Base-by-base conservation (phyloP, 2,329 filamentous ascomycete genomes). In the Grosmannia clavigera region DNA sequence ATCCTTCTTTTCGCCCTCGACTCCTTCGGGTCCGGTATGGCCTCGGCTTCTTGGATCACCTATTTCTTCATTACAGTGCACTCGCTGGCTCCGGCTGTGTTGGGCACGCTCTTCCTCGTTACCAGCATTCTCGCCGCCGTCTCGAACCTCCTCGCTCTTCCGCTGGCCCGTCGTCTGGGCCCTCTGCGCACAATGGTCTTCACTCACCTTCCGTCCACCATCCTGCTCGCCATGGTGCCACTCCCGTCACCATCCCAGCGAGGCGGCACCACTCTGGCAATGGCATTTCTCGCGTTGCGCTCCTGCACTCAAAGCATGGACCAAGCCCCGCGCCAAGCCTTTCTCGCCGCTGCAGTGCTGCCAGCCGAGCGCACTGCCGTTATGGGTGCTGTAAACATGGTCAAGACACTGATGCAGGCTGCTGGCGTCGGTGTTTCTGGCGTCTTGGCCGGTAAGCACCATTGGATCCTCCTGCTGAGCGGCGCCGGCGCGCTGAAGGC, bases 231-330 rank as follows among this genome's bases (percentile, higher is more conserved):
- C 16, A 70, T 89, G 25, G 81, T 90, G 27, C 66, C 67, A 2
- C 25, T 67, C 2, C 58, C 61, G 7, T 55, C 57, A 40, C 31
- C n/a, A 58, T 61, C 3, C 33, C 22, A 14, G 33, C 48, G 22
- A 10, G 35, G 25, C 11, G 61, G 62, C 57, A 61, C 62, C 27
- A 53, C 46, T 12, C 51, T 63, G 35, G 60, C 61, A 53, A 59
- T 88, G 54, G 69, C 76, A 0, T 81, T 90, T 60, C 74, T 89
- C 12, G 70, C 86, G 19, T 73, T 86, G 12, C 80, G 87, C 9
- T 77, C 85, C 0, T 82, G 80, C 62, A 79, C 81, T 0, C 79
- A 82, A 60, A 83, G 76, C 56, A 90, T 90, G 86, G 87, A 90
- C 65, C 78, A 81, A 27, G 86, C 84, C 0, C 87, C 87, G 0